Evolutionary conservation across 768 basidiomycete genomes (phyloP).

Genomic region (Pleurotus platypus): DNA sequence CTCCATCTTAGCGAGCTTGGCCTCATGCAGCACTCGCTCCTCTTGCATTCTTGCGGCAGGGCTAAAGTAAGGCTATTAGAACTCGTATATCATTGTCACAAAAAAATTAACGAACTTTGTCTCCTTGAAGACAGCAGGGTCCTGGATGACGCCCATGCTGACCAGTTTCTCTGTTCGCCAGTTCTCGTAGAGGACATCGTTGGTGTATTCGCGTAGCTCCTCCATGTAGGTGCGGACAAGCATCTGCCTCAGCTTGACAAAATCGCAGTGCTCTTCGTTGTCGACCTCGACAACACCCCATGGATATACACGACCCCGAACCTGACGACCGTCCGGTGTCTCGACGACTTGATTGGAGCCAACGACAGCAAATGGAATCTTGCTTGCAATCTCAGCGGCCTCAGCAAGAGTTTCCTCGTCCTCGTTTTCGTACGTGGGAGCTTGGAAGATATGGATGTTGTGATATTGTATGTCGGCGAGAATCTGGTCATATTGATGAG

Average conservation of each 20-base stretch:
- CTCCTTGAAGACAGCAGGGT: slow-evolving; percentile 97
- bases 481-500: slow-evolving; percentile 47
- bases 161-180: slow-evolving; percentile 96
- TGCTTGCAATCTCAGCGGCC: slow-evolving; percentile 95
- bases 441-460: slow-evolving; percentile 97
- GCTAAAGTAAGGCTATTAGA: slow-evolving; percentile 39
- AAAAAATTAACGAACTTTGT: slow-evolving; percentile 73
- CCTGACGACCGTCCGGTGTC: slow-evolving; percentile 84
- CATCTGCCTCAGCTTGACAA: slow-evolving; percentile 99
- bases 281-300: slow-evolving; percentile 99
- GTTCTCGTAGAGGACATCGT: slow-evolving; percentile 94
- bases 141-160: slow-evolving; percentile 97
- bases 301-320: slow-evolving; percentile 93
- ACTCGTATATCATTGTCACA: not conserved
- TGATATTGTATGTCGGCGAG: slow-evolving; percentile 92
- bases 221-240: slow-evolving; percentile 99
- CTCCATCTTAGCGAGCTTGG: slow-evolving; percentile 98
- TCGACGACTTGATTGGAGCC: slow-evolving; percentile 84
- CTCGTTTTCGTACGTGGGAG: slow-evolving; percentile 95
- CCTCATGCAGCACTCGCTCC: slow-evolving; percentile 93
- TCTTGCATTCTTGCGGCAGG: slow-evolving; percentile 96
- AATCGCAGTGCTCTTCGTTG: slow-evolving; percentile 99
- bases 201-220: slow-evolving; percentile 95
- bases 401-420: slow-evolving; percentile 98
- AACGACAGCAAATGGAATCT: slow-evolving; percentile 98